phyloP scores from a whole-genome alignment of 192 early-diverging fungal genomes.

The Umbelopsis sp. region DNA sequence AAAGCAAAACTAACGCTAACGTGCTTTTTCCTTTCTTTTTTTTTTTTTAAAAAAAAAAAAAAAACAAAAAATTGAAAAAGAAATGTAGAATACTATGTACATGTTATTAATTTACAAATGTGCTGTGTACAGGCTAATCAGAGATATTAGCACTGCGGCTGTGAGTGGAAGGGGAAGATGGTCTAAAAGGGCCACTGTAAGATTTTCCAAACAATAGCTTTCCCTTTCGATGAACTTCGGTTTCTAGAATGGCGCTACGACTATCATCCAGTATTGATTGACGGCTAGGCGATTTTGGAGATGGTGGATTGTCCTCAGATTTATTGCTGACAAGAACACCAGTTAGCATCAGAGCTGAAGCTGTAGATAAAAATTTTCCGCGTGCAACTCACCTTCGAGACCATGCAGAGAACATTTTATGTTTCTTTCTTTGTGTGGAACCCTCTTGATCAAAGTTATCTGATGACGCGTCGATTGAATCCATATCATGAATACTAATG shows the following conservation, averaged over 20 bases:
- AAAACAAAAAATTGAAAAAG: neutral
- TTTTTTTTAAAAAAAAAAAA: too few relatives aligned
- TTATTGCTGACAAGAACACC: neutral
- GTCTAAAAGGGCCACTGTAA: conserved; percentile 20
- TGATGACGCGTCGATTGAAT: neutral
- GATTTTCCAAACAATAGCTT: conserved; percentile 34
- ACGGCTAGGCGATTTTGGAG: neutral
- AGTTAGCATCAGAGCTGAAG: neutral
- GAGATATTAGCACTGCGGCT: neutral
- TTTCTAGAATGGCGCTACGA: neutral
- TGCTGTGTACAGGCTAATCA: neutral
- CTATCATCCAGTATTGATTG: neutral
- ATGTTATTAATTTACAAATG: neutral
- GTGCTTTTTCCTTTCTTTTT: too few relatives aligned
- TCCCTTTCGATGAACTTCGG: conserved; percentile 28
- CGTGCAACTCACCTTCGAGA: neutral
- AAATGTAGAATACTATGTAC: neutral
- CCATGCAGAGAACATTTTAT: neutral
- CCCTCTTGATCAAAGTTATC: neutral
- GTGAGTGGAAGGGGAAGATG: neutral
- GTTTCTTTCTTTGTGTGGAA: neutral
- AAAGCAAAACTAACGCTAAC: too few relatives aligned
- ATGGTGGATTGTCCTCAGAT: neutral
- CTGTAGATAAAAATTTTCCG: neutral
- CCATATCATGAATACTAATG: neutral